phyloP scores from a whole-genome alignment of 352 stramenopile species.

The Phytophthora pluvialis region DNA sequence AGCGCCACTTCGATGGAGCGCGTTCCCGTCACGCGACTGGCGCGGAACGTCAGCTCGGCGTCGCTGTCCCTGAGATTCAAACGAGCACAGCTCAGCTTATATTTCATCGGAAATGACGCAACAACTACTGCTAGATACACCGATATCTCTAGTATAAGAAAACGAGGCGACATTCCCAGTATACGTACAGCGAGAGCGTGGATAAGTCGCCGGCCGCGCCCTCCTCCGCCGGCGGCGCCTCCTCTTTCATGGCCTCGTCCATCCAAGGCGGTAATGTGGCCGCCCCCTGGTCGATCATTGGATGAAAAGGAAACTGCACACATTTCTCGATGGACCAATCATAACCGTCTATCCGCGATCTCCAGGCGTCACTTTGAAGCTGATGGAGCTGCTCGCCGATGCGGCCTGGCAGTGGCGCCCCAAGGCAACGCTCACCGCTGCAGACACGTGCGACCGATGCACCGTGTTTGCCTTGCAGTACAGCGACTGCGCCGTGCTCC shows the following conservation, averaged over 20 bases:
- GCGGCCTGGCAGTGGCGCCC: constrained; percentile 55
- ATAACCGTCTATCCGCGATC: constrained; percentile 12
- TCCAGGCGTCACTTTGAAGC: constrained; percentile 21
- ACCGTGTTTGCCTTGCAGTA: constrained; percentile 59
- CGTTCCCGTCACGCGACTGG: constrained; percentile 70
- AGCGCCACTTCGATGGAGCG: constrained; percentile 73
- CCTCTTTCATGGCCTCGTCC: constrained; percentile 28
- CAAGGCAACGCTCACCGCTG: constrained; percentile 46
- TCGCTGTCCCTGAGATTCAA: constrained; percentile 37
- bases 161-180: not conserved
- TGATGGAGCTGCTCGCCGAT: constrained; percentile 47
- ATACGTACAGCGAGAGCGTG: constrained; percentile 34
- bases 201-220: constrained; percentile 21
- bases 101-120: not conserved
- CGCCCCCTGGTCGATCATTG: constrained; percentile 25
- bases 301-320: constrained; percentile 6
- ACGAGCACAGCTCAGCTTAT: constrained; percentile 14
- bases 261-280: constrained; percentile 19
- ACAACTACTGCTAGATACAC: constrained; percentile 11
- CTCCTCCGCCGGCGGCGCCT: constrained; percentile 24
- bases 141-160: not conserved
- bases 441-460: constrained; percentile 41
- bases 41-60: constrained; percentile 48
- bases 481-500: constrained; percentile 52
- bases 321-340: constrained; percentile 17